phyloP scores from a whole-genome alignment of 257 asterid genomes.

The Galeopsis tetrahit region DNA sequence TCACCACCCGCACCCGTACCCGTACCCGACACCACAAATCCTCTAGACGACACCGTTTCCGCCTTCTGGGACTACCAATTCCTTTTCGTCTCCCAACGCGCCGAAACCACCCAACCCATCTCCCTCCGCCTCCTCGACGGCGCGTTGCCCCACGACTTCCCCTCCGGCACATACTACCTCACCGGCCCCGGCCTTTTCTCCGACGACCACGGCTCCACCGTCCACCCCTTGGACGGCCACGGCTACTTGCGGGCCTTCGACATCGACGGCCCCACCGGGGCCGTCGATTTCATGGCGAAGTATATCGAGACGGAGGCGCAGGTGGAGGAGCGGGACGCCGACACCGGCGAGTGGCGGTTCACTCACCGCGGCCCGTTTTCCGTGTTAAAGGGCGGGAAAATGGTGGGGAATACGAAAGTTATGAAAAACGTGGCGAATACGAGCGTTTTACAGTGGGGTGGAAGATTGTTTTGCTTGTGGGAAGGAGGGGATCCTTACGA shows the following conservation, averaged over 20 bases:
- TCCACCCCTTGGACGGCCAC: conserved; percentile 96
- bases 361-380: conserved; percentile 98
- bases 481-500: conserved; percentile 99
- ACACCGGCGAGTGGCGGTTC: conserved; percentile 87
- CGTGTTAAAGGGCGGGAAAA: conserved; percentile 79
- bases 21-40: conserved; percentile 25
- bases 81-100: conserved; percentile 88
- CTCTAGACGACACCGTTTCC: conserved; percentile 55
- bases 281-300: conserved; percentile 81
- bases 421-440: conserved; percentile 99
- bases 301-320: conserved; percentile 96
- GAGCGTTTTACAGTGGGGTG: conserved; percentile 87
- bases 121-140: conserved; percentile 81
- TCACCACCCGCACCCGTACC: conserved; percentile 21
- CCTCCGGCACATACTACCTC: conserved; percentile 80
- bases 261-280: conserved; percentile 49
- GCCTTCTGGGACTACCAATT: conserved; percentile 94
- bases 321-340: conserved; percentile 81
- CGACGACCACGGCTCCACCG: conserved; percentile 97
- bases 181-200: conserved; percentile 92
- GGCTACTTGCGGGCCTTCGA: conserved; percentile 78
- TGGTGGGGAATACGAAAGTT: conserved; percentile 93
- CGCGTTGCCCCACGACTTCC: conserved; percentile 74
- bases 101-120: conserved; percentile 68
- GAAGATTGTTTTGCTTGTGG: conserved; percentile 86